These are phyloP conservation scores for Sugiyamaella lignohabitans DNA, from an alignment of 805 yeast species.

Conservation along the genomic window DNA sequence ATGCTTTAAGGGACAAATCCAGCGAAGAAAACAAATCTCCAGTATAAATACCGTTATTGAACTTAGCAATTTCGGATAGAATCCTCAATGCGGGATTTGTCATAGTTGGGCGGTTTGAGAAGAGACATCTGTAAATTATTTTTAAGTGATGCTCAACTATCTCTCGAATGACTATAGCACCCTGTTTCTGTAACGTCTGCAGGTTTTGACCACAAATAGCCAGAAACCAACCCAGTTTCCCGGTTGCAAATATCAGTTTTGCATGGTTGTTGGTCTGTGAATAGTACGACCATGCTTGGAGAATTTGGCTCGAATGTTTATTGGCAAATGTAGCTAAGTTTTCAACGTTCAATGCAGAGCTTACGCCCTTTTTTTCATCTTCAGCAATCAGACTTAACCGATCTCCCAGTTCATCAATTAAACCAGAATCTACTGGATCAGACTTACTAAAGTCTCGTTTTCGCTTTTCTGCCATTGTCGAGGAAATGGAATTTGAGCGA, in stretches of 20 bases:
- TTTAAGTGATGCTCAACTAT: constrained; percentile 53
- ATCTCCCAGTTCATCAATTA: background rate
- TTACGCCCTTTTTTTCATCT: too few species aligned
- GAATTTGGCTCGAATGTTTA: constrained; percentile 25
- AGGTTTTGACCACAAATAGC: constrained; percentile 36
- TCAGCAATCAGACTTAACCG: background rate
- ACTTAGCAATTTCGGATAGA: constrained; percentile 45
- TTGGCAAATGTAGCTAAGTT: constrained; percentile 8
- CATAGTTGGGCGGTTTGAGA: constrained; percentile 47
- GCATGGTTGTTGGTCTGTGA: constrained; percentile 29
- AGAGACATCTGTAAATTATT: constrained; percentile 61
- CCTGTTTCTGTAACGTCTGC: constrained; percentile 21
- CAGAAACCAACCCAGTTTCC: constrained; percentile 31
- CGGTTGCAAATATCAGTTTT: constrained; percentile 27
- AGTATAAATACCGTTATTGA: constrained; percentile 43
- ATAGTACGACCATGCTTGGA: constrained; percentile 44
- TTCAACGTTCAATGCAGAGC: background rate
- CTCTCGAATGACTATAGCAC: constrained; percentile 41
- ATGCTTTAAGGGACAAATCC: constrained; percentile 56
- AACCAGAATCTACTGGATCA: background rate
- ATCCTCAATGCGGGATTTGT: constrained; percentile 60
- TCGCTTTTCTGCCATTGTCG: background rate
- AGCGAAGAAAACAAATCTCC: constrained; percentile 58
- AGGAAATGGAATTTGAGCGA: too few species aligned
- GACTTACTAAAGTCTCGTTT: background rate